Conservation (phyloP, 2,329 filamentous ascomycete species). For the Alternaria panax region DNA sequence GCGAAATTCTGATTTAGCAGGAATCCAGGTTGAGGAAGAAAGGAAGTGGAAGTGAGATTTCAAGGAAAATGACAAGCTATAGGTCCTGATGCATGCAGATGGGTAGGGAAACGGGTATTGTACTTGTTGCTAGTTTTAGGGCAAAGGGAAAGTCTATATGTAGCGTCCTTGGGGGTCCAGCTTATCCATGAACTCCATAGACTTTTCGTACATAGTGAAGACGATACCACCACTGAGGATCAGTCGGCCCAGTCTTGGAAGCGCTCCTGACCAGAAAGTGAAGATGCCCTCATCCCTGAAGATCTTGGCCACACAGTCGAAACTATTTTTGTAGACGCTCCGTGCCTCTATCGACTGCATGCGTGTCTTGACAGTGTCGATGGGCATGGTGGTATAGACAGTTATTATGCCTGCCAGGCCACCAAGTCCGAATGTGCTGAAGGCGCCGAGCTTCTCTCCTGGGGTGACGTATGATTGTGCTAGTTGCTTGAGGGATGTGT, state of each 20-base stretch:
- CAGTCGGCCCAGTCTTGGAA: constrained; percentile 83
- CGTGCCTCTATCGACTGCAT: constrained; percentile 97
- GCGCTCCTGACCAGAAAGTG: constrained; percentile 92
- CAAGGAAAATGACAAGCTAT: background rate
- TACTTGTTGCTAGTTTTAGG: background rate
- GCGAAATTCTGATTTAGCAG: too few relatives aligned
- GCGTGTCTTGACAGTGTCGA: constrained; percentile 94
- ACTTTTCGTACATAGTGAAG: constrained; percentile 98
- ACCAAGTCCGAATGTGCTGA: constrained; percentile 90
- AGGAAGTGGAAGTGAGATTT: too few relatives aligned
- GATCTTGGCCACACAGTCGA: constrained; percentile 82
- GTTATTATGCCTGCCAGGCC: constrained; percentile 90
- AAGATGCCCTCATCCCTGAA: constrained; percentile 87
- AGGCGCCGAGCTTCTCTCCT: constrained; percentile 88
- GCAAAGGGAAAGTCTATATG: constrained; percentile 59
- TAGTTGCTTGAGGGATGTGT: constrained; percentile 88
- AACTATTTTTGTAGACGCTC: constrained; percentile 82
- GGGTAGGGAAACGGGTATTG: background rate
- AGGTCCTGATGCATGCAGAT: background rate
- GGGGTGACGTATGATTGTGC: constrained; percentile 92
- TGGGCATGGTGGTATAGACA: constrained; percentile 73
- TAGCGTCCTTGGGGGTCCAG: constrained; percentile 86
- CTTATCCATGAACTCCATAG: constrained; percentile 82
- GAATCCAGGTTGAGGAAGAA: too few relatives aligned
- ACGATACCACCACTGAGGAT: constrained; percentile 96